phyloP scores from a whole-genome alignment of 2,329 filamentous ascomycete species.

The Coniochaeta sp. region DNA sequence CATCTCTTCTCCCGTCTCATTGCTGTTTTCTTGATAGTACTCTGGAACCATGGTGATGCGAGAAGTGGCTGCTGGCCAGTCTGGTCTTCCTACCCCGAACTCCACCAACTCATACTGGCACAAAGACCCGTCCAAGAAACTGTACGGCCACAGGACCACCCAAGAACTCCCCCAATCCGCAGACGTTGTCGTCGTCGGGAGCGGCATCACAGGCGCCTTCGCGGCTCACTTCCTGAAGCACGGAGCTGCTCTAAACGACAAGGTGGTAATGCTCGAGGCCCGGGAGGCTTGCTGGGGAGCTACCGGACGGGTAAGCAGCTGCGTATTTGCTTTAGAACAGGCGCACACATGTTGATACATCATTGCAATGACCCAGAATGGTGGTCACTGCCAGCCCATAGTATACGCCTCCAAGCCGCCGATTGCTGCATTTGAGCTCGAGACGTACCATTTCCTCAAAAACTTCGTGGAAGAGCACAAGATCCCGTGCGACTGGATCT shows the following conservation, averaged over 20 bases:
- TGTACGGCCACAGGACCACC: conserved; percentile 64
- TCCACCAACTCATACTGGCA: conserved; percentile 70
- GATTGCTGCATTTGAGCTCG: conserved; percentile 65
- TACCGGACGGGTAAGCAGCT: conserved; percentile 63
- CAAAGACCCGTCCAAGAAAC: conserved; percentile 52
- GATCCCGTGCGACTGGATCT: conserved; percentile 65
- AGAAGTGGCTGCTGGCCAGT: conserved; percentile 24
- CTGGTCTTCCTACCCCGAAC: conserved; percentile 51
- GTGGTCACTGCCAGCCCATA: conserved; percentile 68
- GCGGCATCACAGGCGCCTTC: conserved; percentile 69
- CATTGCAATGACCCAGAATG: conserved; percentile 40
- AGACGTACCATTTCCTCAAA: conserved; percentile 55
- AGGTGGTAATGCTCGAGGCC: conserved; percentile 69
- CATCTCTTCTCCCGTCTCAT: background rate
- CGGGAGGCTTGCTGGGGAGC: conserved; percentile 76
- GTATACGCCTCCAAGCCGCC: conserved; percentile 54
- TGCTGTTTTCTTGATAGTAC: background rate
- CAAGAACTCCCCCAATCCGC: conserved; percentile 51
- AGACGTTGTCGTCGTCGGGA: conserved; percentile 67
- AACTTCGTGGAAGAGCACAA: conserved; percentile 46
- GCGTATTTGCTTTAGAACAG: background rate
- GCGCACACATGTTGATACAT: background rate
- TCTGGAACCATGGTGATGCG: conserved; percentile 11
- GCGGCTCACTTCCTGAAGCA: conserved; percentile 56
- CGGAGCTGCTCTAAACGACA: conserved; percentile 31